phyloP scores from a whole-genome alignment of 129 eudicot species.

The Flaveria sonorensis region DNA sequence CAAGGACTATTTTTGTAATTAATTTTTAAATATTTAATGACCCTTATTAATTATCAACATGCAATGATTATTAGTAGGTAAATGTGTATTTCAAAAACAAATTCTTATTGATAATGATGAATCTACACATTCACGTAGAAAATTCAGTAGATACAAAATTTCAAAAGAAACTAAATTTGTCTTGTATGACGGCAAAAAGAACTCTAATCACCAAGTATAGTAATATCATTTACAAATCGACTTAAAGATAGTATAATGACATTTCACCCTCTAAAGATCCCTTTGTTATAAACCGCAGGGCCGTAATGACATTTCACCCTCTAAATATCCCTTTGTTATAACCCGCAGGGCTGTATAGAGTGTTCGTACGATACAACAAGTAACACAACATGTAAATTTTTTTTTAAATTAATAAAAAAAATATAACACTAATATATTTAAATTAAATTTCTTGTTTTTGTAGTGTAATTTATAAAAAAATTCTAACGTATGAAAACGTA shows the following conservation, averaged over 20 bases:
- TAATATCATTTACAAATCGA: not conserved
- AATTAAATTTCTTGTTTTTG: too few relatives aligned
- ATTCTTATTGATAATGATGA: not conserved
- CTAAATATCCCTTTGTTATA: too few relatives aligned
- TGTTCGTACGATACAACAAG: too few relatives aligned
- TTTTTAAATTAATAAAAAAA: too few relatives aligned
- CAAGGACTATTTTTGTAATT: too few relatives aligned
- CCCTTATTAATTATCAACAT: not conserved
- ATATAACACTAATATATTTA: too few relatives aligned
- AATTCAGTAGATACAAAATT: not conserved
- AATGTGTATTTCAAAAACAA: not conserved
- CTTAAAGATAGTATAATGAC: not conserved
- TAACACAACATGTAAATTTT: too few relatives aligned
- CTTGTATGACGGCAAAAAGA: not conserved
- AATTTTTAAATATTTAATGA: not conserved
- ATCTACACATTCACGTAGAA: constrained; percentile 5
- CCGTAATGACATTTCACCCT: too few relatives aligned
- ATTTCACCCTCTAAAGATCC: not conserved
- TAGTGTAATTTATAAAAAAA: too few relatives aligned
- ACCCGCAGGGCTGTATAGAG: too few relatives aligned
- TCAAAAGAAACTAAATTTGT: not conserved
- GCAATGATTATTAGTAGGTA: not conserved
- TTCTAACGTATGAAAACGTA: too few relatives aligned
- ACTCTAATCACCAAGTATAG: not conserved
- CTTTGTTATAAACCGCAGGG: too few relatives aligned